Evolutionary conservation across 768 basidiomycete genomes (phyloP).

Genomic region (Hortiboletus campestris): DNA sequence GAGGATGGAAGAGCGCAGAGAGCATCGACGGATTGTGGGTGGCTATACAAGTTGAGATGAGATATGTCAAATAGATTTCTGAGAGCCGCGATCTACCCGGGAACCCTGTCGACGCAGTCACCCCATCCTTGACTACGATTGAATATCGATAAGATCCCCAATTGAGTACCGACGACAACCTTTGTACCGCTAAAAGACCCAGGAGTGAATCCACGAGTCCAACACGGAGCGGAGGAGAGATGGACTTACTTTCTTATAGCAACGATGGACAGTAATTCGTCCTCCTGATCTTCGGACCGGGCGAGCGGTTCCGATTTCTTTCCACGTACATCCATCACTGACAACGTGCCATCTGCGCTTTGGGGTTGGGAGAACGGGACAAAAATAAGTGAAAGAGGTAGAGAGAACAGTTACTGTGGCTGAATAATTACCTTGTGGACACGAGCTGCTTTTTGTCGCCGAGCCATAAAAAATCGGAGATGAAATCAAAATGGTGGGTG

Average conservation of each 20-base stretch:
- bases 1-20: constrained; percentile 69
- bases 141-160: constrained; percentile 88
- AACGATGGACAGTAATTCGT: constrained; percentile 84
- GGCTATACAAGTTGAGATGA: constrained; percentile 45
- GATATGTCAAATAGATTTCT: neutral
- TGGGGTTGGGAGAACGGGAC: neutral
- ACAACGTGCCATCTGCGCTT: constrained; percentile 92
- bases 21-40: constrained; percentile 89
- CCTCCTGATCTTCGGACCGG: constrained; percentile 94
- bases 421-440: constrained; percentile 67
- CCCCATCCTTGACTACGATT: constrained; percentile 86
- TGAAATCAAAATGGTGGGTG: constrained; percentile 91
- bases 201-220: neutral
- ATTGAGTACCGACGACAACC: constrained; percentile 82
- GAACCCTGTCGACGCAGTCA: constrained; percentile 88
- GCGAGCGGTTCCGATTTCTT: constrained; percentile 75
- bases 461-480: constrained; percentile 88
- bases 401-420: neutral
- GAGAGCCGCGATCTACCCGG: constrained; percentile 54
- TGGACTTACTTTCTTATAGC: constrained; percentile 72
- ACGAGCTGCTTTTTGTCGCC: constrained; percentile 82
- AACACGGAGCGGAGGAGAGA: neutral
- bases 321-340: constrained; percentile 87
- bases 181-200: constrained; percentile 59
- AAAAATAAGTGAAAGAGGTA: neutral